Evolutionary conservation across 495 filamentous ascomycete genomes (phyloP), one percentile per base, ranked within the genome.

Genomic region (Cairneyella variabilis): DNA sequence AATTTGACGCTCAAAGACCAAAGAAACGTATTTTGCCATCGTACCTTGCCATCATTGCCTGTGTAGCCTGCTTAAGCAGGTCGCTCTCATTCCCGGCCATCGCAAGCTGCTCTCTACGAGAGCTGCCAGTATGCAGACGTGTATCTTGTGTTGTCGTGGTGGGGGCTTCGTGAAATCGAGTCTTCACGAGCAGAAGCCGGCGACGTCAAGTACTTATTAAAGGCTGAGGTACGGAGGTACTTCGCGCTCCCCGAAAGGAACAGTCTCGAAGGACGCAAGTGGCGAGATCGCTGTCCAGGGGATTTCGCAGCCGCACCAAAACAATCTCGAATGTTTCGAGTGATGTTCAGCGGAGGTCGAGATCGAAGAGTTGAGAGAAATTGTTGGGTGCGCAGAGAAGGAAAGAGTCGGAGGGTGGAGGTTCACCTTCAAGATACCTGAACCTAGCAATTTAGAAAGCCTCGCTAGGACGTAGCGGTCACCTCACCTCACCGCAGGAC

Each of bases 21-120:
- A 10, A 39, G 20, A 22, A 45, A 54, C 17, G 16, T 25, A 36
- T 54, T 51, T 47, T 47, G 51, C 49, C 50, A 48, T 57, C 46
- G 27, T 76, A 81, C 78, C 68, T 81, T 71, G 74, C 75, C 74
- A 80, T 79, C 74, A 81, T 74, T 53, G 72, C 71, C 56, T 79
- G 75, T 32, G 78, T 80, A 46, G 78, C 78, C 62, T 75, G 70
- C 66, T 71, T 68, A 27, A 81, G 64, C 64, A 81, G 64, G 65
- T 81, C 78, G 18, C 30, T 26, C 37, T 64, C 61, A 47, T 23
- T 56, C 9, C 58, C 55, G 26, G 62, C 50, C 62, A 64, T 64
- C 25, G 51, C 53, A 43, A 41, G 42, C 25, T 48, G 41, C 50
- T 50, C 45, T 48, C 39, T 34, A 40, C 18, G 8, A n/a, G 45